Base-by-base conservation (phyloP, 2,329 filamentous ascomycete species). In the Fusarium buharicum region DNA sequence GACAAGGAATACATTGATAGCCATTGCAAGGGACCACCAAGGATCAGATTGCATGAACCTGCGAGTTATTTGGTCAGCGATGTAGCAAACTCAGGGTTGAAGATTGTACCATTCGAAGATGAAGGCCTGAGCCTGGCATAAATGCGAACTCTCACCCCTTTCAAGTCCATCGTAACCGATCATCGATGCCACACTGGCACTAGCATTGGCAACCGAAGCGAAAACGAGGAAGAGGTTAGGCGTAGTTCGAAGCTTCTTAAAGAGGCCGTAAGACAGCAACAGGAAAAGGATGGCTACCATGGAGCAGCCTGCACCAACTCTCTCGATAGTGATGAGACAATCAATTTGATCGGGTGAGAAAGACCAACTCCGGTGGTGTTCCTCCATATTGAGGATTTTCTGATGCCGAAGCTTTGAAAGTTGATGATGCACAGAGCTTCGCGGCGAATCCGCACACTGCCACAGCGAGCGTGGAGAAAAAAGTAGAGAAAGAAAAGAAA, bases 1-100 rank as follows among this genome's bases (percentile, higher is more conserved):
- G 36, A 86, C 84, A 45, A 93, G 81, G 71, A 89, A 92, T 51
- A 94, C 91, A 64, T 94, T 94, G 68, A 89, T 81, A 0, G 91
- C 90, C 90, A 94, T 94, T 59, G 89, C 89, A 66, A 92, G 86
- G 0, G 89, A 90, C 90, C 88, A 93, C 77, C 90, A 83, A 1
- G 88, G 86, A 74, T 91, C 89, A 4, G 88, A 88, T 65, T 89
- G 88, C 84, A 90, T 90, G 73, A 91, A 92, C 85, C 88, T 91
- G 38, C 13, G 30, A 8, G 38, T 16, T n/a, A 6, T 10, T n/a
- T 22, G 27, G 45, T 62, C 3, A 61, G 52, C n/a, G 10, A 24
- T 11, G 6, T 4, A 12, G 2, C 30, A 47, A 11, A 16, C 3
- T 7, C 11, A 11, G 4, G 2, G 1, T 14, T 4, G 4, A 27